These are phyloP conservation scores for Volvox africanus DNA, from an alignment of 139 green algal genomes.

Conservation along the genomic window DNA sequence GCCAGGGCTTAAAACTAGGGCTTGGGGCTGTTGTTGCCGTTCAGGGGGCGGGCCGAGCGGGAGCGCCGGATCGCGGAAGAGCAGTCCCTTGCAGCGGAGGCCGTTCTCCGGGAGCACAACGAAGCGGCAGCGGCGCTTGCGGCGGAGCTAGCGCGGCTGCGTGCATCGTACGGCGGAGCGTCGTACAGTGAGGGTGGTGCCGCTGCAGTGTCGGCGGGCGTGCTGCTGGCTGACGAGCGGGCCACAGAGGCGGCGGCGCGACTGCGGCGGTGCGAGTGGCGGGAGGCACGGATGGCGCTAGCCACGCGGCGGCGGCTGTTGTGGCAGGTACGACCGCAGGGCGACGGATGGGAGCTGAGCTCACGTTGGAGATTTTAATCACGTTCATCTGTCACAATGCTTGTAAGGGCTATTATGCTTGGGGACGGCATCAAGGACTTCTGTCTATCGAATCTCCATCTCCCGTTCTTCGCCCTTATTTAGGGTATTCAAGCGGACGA, in stretches of 20 bases:
- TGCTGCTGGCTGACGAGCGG: slow-evolving; percentile 8
- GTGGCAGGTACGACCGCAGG: slow-evolving; percentile 17
- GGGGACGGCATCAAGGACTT: too few species aligned
- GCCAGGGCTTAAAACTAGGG: too few species aligned
- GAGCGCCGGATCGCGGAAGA: slow-evolving; percentile 36
- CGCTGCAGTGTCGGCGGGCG: background rate
- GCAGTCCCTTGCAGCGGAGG: slow-evolving; percentile 13
- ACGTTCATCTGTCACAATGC: too few species aligned
- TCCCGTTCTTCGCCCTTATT: background rate
- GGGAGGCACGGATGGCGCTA: slow-evolving; percentile 46
- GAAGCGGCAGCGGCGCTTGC: slow-evolving; percentile 43
- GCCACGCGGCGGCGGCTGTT: slow-evolving; percentile 39
- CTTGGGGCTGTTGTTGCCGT: too few species aligned
- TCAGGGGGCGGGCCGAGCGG: slow-evolving; percentile 7
- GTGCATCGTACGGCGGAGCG: slow-evolving; percentile 16
- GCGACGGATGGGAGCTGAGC: too few species aligned
- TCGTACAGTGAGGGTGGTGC: background rate
- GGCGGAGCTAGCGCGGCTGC: slow-evolving; percentile 26
- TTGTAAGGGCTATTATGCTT: too few species aligned
- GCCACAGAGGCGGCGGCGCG: slow-evolving; percentile 24
- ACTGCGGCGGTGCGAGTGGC: slow-evolving; percentile 45
- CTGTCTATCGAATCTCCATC: background rate
- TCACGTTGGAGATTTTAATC: too few species aligned
- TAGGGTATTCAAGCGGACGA: slow-evolving; percentile 43
- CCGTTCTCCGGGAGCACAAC: slow-evolving; percentile 41